These are phyloP conservation scores for Russula ochroleuca DNA, from an alignment of 768 basidiomycete species.

Conservation along the genomic window DNA sequence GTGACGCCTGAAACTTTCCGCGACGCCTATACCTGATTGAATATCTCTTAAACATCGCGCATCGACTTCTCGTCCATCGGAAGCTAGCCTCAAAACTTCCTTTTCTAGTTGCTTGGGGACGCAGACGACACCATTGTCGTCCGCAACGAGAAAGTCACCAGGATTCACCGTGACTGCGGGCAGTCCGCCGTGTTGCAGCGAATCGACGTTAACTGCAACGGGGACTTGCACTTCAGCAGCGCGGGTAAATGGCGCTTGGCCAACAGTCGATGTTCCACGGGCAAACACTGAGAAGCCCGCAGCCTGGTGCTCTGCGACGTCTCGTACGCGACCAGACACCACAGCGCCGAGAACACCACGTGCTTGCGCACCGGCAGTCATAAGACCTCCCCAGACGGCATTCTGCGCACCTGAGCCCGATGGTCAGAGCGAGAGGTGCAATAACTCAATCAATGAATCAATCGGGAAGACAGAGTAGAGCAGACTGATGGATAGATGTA, in stretches of 20 bases:
- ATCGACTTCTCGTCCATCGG: conserved; percentile 59
- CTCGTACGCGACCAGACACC: conserved; percentile 81
- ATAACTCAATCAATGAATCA: background rate
- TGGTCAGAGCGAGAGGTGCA: background rate
- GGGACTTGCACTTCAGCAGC: conserved; percentile 72
- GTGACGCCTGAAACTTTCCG: conserved; percentile 73
- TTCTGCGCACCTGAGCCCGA: conserved; percentile 56
- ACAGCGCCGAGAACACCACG: conserved; percentile 69
- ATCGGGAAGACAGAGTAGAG: background rate
- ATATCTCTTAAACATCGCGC: conserved; percentile 72
- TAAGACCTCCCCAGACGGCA: conserved; percentile 90
- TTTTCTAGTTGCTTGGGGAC: conserved; percentile 54
- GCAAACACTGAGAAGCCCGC: conserved; percentile 79
- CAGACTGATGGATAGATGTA: background rate
- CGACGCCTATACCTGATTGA: conserved; percentile 64
- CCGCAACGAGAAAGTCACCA: conserved; percentile 81
- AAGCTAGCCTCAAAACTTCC: conserved; percentile 56
- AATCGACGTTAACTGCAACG: conserved; percentile 42
- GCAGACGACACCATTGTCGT: conserved; percentile 86
- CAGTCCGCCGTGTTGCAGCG: conserved; percentile 40
- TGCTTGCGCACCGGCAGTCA: conserved; percentile 80
- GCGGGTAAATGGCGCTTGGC: conserved; percentile 80
- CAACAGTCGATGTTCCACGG: conserved; percentile 76
- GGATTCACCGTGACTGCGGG: conserved; percentile 58
- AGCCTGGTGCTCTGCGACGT: conserved; percentile 70